Evolutionary conservation across 148 eudicot genomes (phyloP).

Genomic region (Selenicereus undatus): DNA sequence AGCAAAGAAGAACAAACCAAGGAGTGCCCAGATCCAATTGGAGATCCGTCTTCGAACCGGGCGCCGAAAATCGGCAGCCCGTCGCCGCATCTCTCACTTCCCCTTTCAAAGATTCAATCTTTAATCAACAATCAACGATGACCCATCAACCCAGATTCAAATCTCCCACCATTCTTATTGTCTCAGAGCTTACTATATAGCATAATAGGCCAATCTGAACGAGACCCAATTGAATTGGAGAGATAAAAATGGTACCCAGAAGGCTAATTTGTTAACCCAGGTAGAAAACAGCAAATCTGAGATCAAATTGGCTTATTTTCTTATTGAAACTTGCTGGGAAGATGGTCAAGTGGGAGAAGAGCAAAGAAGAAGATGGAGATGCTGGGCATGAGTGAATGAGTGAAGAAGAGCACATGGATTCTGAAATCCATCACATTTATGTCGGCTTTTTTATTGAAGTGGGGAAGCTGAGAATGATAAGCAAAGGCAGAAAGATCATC

Average conservation of each 20-base stretch:
- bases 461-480: neutral
- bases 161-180: neutral
- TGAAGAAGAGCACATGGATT: neutral
- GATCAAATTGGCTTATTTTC: neutral
- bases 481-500: neutral
- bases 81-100: slow-evolving; percentile 56
- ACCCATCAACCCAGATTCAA: slow-evolving; percentile 16
- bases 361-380: slow-evolving; percentile 4
- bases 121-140: slow-evolving; percentile 13
- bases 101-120: neutral
- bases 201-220: slow-evolving; percentile 4
- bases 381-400: neutral
- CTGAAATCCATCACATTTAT: neutral
- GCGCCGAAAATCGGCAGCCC: slow-evolving; percentile 87
- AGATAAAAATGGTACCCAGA: slow-evolving; percentile 17
- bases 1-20: slow-evolving; percentile 50
- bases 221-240: slow-evolving; percentile 24
- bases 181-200: neutral
- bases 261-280: slow-evolving; percentile 4
- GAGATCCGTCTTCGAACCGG: slow-evolving; percentile 61
- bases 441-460: slow-evolving; percentile 6
- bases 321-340: neutral
- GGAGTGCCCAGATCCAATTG: slow-evolving; percentile 77
- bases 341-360: slow-evolving; percentile 20
- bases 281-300: neutral